phyloP scores from a whole-genome alignment of 805 yeast genomes.

The Myxozyma geophila region DNA sequence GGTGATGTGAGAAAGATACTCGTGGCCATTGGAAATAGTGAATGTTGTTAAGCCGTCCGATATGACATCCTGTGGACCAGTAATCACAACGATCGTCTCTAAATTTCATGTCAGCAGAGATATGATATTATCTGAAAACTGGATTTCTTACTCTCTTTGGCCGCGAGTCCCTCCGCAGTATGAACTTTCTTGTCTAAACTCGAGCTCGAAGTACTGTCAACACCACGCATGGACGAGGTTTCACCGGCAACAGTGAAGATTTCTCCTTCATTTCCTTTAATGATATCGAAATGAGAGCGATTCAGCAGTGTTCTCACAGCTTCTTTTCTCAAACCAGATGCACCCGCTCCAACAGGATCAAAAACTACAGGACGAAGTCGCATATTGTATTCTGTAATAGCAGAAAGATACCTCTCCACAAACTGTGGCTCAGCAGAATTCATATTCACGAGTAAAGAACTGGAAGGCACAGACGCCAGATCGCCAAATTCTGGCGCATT shows the following conservation, averaged over 20 bases:
- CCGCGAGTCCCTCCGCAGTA: conserved; percentile 27
- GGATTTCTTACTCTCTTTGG: conserved; percentile 19
- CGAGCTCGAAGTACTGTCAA: conserved; percentile 52
- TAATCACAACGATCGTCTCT: conserved; percentile 66
- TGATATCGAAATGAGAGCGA: conserved; percentile 60
- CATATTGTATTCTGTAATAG: conserved; percentile 62
- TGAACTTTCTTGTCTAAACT: conserved; percentile 51
- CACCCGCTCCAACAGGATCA: conserved; percentile 95
- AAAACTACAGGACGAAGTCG: conserved; percentile 66
- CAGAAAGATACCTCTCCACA: conserved; percentile 53
- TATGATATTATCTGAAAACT: background rate
- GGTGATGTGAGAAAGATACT: conserved; percentile 68
- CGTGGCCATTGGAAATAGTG: conserved; percentile 60
- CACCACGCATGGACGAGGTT: conserved; percentile 66
- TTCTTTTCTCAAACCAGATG: conserved; percentile 61
- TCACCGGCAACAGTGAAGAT: conserved; percentile 63
- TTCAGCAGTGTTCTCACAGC: conserved; percentile 57
- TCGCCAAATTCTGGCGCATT: conserved; percentile 67
- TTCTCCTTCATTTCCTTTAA: conserved; percentile 89
- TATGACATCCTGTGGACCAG: conserved; percentile 63
- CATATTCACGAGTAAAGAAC: conserved; percentile 69
- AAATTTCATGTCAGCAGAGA: background rate
- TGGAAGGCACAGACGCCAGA: conserved; percentile 58
- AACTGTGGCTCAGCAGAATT: conserved; percentile 63
- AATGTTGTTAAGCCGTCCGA: conserved; percentile 51